Evolutionary conservation across 2,329 filamentous ascomycete species (phyloP).

Genomic region (Penicillium sp.): DNA sequence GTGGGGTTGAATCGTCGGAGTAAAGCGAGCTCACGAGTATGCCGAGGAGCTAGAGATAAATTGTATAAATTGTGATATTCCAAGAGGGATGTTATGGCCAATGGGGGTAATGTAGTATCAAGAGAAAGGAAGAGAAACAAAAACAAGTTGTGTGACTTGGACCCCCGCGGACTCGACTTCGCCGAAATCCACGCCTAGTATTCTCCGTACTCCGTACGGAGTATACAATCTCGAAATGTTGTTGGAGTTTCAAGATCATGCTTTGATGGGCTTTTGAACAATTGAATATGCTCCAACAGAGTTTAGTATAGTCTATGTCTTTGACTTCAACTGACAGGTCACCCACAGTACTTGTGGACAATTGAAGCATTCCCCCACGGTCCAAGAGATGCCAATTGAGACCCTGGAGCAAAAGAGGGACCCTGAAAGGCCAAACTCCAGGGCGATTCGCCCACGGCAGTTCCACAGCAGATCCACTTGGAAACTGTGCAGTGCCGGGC

Average conservation of each 20-base stretch:
- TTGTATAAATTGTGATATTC: not conserved
- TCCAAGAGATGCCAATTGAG: not conserved
- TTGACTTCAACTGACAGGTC: not conserved
- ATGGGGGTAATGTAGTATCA: not conserved
- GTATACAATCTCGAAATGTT: not conserved
- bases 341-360: not conserved
- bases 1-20: slow-evolving; percentile 1
- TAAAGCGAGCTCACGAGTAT: not conserved
- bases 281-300: not conserved
- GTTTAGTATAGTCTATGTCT: not conserved
- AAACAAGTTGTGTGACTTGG: not conserved
- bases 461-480: slow-evolving; percentile 11
- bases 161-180: slow-evolving; percentile 1
- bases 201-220: too few relatives aligned
- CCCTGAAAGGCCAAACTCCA: not conserved
- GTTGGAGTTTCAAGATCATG: not conserved
- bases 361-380: not conserved
- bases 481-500: slow-evolving; percentile 6
- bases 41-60: not conserved
- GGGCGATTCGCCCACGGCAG: slow-evolving; percentile 4
- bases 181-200: not conserved
- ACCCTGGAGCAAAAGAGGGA: not conserved
- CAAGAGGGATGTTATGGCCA: not conserved
- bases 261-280: not conserved
- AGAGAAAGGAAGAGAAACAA: not conserved